These are phyloP conservation scores for Penicillium crustosum DNA, from an alignment of 2,329 filamentous ascomycete species.

Conservation along the genomic window DNA sequence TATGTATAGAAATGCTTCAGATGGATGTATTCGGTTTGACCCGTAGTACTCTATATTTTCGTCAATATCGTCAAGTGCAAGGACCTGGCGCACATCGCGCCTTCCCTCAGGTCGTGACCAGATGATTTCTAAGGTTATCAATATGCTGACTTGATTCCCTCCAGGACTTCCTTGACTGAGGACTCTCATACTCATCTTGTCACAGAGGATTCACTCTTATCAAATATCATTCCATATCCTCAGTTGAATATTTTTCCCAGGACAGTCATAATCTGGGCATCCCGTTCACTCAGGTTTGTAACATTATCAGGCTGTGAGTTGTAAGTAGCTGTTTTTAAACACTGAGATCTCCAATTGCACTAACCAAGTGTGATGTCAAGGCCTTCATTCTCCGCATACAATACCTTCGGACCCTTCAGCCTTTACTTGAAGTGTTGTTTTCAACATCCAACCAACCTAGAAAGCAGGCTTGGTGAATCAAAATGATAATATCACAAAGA, in stretches of 20 bases:
- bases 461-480: no score
- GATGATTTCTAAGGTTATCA: not conserved
- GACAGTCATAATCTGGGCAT: not conserved
- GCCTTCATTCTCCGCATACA: not conserved
- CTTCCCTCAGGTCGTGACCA: not conserved
- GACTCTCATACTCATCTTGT: not conserved
- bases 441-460: not conserved
- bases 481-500: constrained; percentile 1
- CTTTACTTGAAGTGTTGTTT: not conserved
- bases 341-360: not conserved
- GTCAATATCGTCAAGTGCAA: not conserved
- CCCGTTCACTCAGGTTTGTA: not conserved
- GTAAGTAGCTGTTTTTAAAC: not conserved
- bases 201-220: not conserved
- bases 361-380: not conserved
- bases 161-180: rapidly evolving
- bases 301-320: not conserved
- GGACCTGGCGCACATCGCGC: not conserved
- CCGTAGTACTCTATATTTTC: not conserved
- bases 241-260: not conserved
- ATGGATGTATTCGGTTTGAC: not conserved
- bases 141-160: not conserved
- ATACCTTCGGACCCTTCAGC: not conserved
- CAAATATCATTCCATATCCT: not conserved
- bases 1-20: not conserved